Percentiles rank a stretch among this genome's conserved stretches.
These are phyloP conservation scores for Saturnispora quitensis DNA, from an alignment of 805 yeast genomes.

Conservation along the genomic window DNA sequence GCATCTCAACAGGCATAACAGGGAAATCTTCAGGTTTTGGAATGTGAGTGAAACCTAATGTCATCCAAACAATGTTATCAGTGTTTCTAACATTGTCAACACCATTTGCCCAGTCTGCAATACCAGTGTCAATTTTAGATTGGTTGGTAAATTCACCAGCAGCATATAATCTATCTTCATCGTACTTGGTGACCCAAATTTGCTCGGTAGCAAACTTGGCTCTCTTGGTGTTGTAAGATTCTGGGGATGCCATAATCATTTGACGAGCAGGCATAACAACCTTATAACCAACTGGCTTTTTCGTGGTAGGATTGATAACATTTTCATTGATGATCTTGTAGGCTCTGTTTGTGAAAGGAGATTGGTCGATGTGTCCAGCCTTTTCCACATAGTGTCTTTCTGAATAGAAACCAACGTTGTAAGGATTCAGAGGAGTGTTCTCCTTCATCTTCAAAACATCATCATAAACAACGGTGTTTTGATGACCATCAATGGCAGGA, in stretches of 20 bases:
- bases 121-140: slow-evolving; percentile 60
- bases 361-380: slow-evolving; percentile 63
- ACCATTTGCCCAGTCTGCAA: slow-evolving; percentile 64
- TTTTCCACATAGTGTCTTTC: slow-evolving; percentile 59
- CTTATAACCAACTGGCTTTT: slow-evolving; percentile 70
- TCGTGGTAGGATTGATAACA: slow-evolving; percentile 57
- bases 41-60: slow-evolving; percentile 72
- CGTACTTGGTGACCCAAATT: slow-evolving; percentile 73
- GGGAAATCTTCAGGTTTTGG: slow-evolving; percentile 86
- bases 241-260: slow-evolving; percentile 58
- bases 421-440: slow-evolving; percentile 47
- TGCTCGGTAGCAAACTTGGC: slow-evolving; percentile 71
- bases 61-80: slow-evolving; percentile 73
- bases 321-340: slow-evolving; percentile 69
- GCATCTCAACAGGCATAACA: slow-evolving; percentile 79
- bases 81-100: slow-evolving; percentile 61
- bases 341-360: slow-evolving; percentile 67
- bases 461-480: slow-evolving; percentile 63
- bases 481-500: slow-evolving; percentile 75
- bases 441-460: slow-evolving; percentile 56
- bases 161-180: slow-evolving; percentile 62
- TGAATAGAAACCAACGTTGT: slow-evolving; percentile 59
- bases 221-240: slow-evolving; percentile 58
- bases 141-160: slow-evolving; percentile 87
- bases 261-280: slow-evolving; percentile 66